Base-by-base conservation (phyloP, 306 rosid genomes). In the Corylus americana region DNA sequence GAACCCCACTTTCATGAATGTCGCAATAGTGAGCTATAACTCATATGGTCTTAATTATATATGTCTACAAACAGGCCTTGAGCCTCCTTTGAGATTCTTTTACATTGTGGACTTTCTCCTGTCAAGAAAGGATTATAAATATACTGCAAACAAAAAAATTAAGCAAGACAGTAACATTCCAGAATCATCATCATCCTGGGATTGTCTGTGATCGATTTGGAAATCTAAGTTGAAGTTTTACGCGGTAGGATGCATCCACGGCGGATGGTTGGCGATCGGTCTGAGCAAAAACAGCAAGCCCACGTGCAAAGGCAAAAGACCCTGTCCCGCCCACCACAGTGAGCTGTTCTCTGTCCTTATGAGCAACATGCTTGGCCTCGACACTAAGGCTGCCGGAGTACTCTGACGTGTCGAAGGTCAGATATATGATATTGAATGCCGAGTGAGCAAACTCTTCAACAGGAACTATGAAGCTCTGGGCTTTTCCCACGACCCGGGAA, bases 241-340 rank as follows among this genome's bases (percentile, higher is more conserved):
- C 86, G 70, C 81, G 93, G 45, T 87, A 90, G 78, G 90, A 69
- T 9, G 89, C 75, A 82, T 79, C 83, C 12, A 70, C 73, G 17
- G 75, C 75, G 5, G 45, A 68, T 53, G 75, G 53, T 14, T 70
- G 59, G 17, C 9, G 20, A 39, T 78, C 76, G 1, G 87, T 85
- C 69, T 79, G 86, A 44, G 85, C 82, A 50, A 95, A 89, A 71
- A 86, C 74, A 0, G 93, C 98, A 3, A 89, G 17, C 58, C 98
- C 98, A 29, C 91, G 91, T 31, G 96, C 98, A 88, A 95, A 93
- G 7, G 99, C 98, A 83, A 95, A 92, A 1, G 90, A 91, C 29
- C 97, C 96, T 13, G 97, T 91, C 47, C 99, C 99, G 8, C 98
- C 98, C 3, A 93, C 85, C 20, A 95, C 94, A 1, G 76, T 83